Base-by-base conservation (phyloP, 1,284 basidiomycete species). In the Apiotrichum mycotoxinovorans region DNA sequence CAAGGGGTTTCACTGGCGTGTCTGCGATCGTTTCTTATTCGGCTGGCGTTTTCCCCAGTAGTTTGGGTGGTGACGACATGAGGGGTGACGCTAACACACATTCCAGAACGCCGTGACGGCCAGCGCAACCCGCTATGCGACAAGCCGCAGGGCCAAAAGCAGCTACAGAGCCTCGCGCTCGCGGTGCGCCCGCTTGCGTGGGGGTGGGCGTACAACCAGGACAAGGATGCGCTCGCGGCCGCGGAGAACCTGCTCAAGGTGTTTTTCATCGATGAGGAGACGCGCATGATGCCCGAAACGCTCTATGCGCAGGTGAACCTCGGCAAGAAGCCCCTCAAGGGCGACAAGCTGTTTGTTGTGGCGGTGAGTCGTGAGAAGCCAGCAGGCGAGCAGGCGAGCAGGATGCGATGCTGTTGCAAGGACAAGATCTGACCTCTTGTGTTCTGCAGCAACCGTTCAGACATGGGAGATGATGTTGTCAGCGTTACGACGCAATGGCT, bases 191-290 rank as follows among this genome's bases (percentile, higher is more conserved):
- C 55, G 4, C 63, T 71, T 3, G 50, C 68, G 2, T 60, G 66
- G 12, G 52, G n/a, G 11, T 68, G 59, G 3, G 34, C 50, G 2
- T 40, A 44, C 15, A 35, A 62, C 45, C 53, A 66, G 5, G 44
- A 49, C 22, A 23, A 30, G 35, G 40, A 25, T 3, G 50, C 56
- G 40, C 30, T 40, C 15, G 26, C 35, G 22, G 47, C 52, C 27
- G 65, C 65, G 1, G 50, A 64, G 17, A 44, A 57, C 41, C 56
- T 71, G 1, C 47, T 73, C 23, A 42, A 50, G n/a, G 61, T 58
- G 17, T 73, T 73, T 64, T 73, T 70, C 57, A n/a, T 71, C 18
- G 63, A 68, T 48, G 54, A 55, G 3, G 61, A 61, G 26, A 71
- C 69, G 5, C 48, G 62, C 48, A 71, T 73, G 69, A 43, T 59